phyloP scores from a whole-genome alignment of 345 rosid genomes.

The Euphorbia pulcherrima region DNA sequence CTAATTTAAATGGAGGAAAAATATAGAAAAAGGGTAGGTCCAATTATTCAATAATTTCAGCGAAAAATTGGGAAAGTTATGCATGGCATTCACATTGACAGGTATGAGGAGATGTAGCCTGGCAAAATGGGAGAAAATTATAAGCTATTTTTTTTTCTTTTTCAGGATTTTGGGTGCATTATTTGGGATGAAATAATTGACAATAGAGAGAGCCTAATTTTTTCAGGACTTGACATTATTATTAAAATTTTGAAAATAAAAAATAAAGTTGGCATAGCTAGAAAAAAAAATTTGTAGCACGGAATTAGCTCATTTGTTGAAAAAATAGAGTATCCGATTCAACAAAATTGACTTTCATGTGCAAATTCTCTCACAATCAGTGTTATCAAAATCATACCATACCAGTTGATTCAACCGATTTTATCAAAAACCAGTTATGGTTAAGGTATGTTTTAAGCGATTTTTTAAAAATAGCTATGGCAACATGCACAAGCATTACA shows the following conservation, averaged over 20 bases:
- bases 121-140: not conserved
- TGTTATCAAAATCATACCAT: too few species aligned
- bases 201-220: not conserved
- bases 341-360: not conserved
- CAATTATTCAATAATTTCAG: not conserved
- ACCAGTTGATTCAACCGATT: too few species aligned
- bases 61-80: not conserved
- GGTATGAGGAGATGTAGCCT: not conserved
- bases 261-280: too few species aligned
- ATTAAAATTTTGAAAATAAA: not conserved
- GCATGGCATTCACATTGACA: not conserved
- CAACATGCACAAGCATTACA: too few species aligned
- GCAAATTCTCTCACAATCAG: not conserved
- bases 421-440: too few species aligned
- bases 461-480: too few species aligned
- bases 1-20: not conserved
- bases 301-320: too few species aligned
- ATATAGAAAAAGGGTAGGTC: conserved; percentile 1
- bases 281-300: too few species aligned
- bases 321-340: too few species aligned
- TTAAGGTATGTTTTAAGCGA: too few species aligned
- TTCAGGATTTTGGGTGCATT: not conserved
- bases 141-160: not conserved
- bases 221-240: not conserved
- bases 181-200: not conserved